phyloP scores from a whole-genome alignment of 306 rosid species.

The Castanea crenata region DNA sequence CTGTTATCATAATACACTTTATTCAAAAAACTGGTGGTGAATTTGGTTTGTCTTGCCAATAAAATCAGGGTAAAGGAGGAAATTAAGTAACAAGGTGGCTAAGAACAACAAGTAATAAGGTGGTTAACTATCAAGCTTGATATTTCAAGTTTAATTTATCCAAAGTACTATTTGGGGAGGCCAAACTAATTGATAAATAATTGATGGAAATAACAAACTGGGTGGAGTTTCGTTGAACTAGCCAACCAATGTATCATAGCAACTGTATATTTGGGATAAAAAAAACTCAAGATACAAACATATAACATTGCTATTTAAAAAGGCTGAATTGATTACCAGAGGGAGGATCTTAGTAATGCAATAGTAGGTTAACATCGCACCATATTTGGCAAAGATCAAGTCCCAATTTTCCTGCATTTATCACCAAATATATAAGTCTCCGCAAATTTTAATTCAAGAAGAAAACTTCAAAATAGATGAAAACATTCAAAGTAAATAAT shows the following conservation, averaged over 20 bases:
- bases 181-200: no score
- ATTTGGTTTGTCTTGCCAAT: no score
- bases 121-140: no score
- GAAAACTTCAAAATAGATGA: background rate
- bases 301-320: background rate
- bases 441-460: background rate
- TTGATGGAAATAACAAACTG: no score
- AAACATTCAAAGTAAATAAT: no score
- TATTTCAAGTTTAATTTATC: no score
- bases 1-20: no score
- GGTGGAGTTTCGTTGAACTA: slow-evolving; percentile 26
- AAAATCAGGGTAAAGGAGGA: no score
- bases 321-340: slow-evolving; percentile 38
- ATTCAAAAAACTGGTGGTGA: no score
- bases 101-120: no score
- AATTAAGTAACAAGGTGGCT: no score
- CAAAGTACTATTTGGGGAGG: no score
- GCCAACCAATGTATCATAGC: background rate
- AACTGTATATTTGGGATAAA: background rate
- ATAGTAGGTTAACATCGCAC: slow-evolving; percentile 42
- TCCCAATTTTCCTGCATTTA: slow-evolving; percentile 71
- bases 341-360: slow-evolving; percentile 39
- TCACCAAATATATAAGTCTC: slow-evolving; percentile 2
- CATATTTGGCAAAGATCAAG: slow-evolving; percentile 50
- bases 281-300: background rate